These are phyloP conservation scores for Hypoxylon sp. DNA, from an alignment of 2,329 filamentous ascomycete species.

Conservation along the genomic window DNA sequence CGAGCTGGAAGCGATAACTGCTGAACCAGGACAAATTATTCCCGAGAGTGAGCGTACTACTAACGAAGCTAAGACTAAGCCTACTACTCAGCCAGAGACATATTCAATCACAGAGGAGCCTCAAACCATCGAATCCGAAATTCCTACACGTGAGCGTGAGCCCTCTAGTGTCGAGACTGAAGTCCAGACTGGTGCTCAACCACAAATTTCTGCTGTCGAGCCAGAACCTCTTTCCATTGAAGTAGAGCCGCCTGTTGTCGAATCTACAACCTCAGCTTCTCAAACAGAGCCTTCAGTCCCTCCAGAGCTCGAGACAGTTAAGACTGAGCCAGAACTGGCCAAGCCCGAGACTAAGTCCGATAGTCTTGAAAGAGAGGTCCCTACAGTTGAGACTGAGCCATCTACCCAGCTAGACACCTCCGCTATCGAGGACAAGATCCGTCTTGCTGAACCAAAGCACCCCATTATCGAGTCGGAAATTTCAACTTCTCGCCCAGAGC, in stretches of 20 bases:
- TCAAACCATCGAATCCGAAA: neutral
- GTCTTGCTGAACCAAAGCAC: neutral
- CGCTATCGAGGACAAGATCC: neutral
- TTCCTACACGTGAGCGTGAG: neutral
- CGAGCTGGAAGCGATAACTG: neutral
- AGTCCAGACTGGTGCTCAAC: neutral
- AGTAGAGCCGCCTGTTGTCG: neutral
- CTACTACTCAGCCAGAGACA: neutral
- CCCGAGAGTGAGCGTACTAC: conserved; percentile 2
- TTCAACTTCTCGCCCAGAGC: neutral
- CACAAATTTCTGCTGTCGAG: neutral
- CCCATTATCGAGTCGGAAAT: neutral
- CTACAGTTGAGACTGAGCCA: neutral
- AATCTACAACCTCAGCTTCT: neutral
- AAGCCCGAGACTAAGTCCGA: neutral
- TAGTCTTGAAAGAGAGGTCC: neutral
- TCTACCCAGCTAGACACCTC: neutral
- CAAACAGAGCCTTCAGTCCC: neutral
- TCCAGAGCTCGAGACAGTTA: neutral
- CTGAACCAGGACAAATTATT: neutral
- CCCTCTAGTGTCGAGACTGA: neutral
- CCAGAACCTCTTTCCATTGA: conserved; percentile 1
- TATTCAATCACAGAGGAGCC: neutral
- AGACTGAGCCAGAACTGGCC: neutral
- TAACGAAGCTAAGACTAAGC: neutral